A percentile compares a stretch with the other conserved stretches of the same genome.
These are phyloP conservation scores for Vitis rupestris DNA, from an alignment of 164 flowering plant genomes.

Conservation along the genomic window DNA sequence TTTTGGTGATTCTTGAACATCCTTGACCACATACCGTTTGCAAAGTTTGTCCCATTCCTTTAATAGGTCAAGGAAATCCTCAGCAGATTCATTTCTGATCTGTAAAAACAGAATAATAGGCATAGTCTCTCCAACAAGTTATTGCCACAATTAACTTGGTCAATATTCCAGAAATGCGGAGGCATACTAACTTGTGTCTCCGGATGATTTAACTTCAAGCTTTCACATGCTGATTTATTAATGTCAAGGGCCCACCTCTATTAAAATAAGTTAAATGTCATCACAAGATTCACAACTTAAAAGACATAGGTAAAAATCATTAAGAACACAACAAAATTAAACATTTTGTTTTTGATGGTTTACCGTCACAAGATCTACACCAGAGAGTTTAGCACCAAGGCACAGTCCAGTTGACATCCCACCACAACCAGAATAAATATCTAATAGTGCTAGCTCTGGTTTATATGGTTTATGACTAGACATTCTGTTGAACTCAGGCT, in stretches of 20 bases:
- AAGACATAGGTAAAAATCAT: too few species aligned
- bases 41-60: slow-evolving; percentile 85
- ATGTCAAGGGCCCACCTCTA: slow-evolving; percentile 90
- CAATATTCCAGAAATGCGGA: not conserved
- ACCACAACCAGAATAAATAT: slow-evolving; percentile 45
- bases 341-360: slow-evolving; percentile 22
- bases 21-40: slow-evolving; percentile 32
- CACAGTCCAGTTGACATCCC: slow-evolving; percentile 96
- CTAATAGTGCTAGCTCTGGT: slow-evolving; percentile 57
- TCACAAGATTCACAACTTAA: too few species aligned
- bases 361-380: slow-evolving; percentile 72
- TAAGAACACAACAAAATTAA: slow-evolving; percentile 52
- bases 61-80: slow-evolving; percentile 68
- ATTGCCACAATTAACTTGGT: not conserved
- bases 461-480: slow-evolving; percentile 19
- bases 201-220: slow-evolving; percentile 83
- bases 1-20: slow-evolving; percentile 13
- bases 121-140: too few species aligned
- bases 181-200: slow-evolving; percentile 55
- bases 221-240: slow-evolving; percentile 67
- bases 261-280: not conserved
- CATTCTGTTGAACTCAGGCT: slow-evolving; percentile 4
- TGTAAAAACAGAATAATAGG: slow-evolving; percentile 20
- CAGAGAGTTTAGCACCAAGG: slow-evolving; percentile 73
- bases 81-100: slow-evolving; percentile 86